phyloP scores from a whole-genome alignment of 202 grass and related monocot species.

The Setaria viridis region DNA sequence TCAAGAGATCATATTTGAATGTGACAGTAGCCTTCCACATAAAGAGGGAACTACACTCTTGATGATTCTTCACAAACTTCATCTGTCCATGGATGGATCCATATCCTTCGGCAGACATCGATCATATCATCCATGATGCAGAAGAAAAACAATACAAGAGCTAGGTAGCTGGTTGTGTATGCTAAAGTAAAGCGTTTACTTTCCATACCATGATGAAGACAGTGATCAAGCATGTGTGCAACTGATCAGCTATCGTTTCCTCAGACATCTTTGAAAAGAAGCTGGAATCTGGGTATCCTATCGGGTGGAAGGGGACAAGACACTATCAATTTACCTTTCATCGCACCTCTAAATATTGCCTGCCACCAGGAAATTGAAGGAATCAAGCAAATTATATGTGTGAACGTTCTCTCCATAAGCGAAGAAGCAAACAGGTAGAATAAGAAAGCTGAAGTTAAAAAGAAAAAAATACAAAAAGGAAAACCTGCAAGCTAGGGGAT shows the following conservation, averaged over 20 bases:
- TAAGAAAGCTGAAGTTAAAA: not conserved
- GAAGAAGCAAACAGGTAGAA: not conserved
- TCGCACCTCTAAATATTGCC: conserved; percentile 86
- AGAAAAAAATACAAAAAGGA: too few relatives aligned
- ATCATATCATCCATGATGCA: not conserved
- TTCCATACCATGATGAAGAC: not conserved
- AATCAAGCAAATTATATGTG: not conserved
- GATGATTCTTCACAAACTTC: not conserved
- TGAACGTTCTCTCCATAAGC: not conserved
- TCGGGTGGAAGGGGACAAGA: conserved; percentile 80
- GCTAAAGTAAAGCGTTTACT: not conserved
- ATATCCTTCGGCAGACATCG: not conserved
- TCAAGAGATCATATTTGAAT: not conserved
- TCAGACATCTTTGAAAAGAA: conserved; percentile 93
- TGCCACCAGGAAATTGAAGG: conserved; percentile 29
- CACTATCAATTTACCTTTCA: conserved; percentile 95
- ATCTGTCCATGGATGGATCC: not conserved
- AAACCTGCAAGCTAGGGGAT: too few relatives aligned
- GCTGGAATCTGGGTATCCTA: conserved; percentile 76
- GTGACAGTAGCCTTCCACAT: not conserved
- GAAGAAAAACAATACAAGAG: conserved; percentile 2
- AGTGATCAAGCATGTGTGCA: not conserved
- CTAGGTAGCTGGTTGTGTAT: not conserved
- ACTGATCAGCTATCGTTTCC: not conserved
- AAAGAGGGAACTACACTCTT: not conserved